Percentiles rank a stretch among this genome's conserved stretches.
Evolutionary conservation across 2,329 filamentous ascomycete species (phyloP).

Genomic region (Fusarium haematococcum): DNA sequence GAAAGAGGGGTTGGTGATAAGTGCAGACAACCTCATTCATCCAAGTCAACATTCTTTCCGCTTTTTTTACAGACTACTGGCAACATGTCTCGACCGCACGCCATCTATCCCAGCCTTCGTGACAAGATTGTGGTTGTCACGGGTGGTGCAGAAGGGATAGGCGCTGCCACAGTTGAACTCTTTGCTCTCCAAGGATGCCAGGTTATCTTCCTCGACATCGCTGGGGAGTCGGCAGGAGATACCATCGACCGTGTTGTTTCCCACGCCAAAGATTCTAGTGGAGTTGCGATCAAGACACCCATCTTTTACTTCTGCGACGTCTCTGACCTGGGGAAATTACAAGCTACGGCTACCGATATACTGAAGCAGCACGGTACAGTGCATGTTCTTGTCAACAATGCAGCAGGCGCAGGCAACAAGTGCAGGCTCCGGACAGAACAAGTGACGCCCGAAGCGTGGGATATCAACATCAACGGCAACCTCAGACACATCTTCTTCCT

Average conservation of each 20-base stretch:
- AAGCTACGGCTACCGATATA: slow-evolving; percentile 49
- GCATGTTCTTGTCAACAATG: slow-evolving; percentile 88
- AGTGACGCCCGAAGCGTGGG: slow-evolving; percentile 57
- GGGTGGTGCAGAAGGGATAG: slow-evolving; percentile 61
- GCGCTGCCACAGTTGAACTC: slow-evolving; percentile 56
- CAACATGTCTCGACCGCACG: slow-evolving; percentile 33
- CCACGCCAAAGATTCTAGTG: slow-evolving; percentile 12
- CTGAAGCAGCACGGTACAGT: slow-evolving; percentile 55
- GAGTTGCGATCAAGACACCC: slow-evolving; percentile 40
- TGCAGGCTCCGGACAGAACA: slow-evolving; percentile 46
- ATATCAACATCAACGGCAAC: slow-evolving; percentile 57
- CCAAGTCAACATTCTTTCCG: neutral
- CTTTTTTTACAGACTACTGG: neutral
- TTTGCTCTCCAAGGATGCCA: slow-evolving; percentile 58
- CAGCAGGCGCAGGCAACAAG: slow-evolving; percentile 59
- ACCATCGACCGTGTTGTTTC: slow-evolving; percentile 44
- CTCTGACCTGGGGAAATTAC: slow-evolving; percentile 50
- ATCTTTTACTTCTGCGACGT: slow-evolving; percentile 58
- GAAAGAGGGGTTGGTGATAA: neutral
- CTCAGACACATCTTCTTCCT: slow-evolving; percentile 70
- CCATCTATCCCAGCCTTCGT: slow-evolving; percentile 56
- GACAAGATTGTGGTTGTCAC: slow-evolving; percentile 57
- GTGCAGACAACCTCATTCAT: neutral
- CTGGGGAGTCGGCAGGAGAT: slow-evolving; percentile 38
- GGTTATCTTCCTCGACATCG: slow-evolving; percentile 59